Evolutionary conservation across 2,329 filamentous ascomycete genomes (phyloP).

Genomic region (Leptoxyphium fumago): DNA sequence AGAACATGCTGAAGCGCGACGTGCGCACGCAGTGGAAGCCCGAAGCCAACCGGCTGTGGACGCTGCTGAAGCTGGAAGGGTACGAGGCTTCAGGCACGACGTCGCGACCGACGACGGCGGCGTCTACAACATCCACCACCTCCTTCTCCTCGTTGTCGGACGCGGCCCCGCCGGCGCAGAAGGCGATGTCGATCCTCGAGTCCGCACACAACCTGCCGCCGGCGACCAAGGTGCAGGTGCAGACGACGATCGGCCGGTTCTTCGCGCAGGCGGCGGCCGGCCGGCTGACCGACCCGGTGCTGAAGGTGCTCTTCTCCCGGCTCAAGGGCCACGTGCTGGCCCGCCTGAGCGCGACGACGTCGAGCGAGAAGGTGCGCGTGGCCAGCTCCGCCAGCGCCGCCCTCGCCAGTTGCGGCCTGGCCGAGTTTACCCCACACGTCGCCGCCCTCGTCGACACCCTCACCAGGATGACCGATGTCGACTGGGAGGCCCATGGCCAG

Average conservation of each 20-base stretch:
- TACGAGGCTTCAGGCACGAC: constrained; percentile 28
- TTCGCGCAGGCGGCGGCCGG: constrained; percentile 37
- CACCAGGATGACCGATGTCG: constrained; percentile 48
- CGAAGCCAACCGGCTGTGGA: constrained; percentile 56
- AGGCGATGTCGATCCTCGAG: constrained; percentile 34
- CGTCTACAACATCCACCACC: neutral
- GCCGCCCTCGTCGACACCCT: constrained; percentile 56
- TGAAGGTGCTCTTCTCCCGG: constrained; percentile 54
- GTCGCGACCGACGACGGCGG: neutral
- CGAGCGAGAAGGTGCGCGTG: constrained; percentile 55
- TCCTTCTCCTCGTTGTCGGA: neutral
- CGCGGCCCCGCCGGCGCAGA: constrained; percentile 16
- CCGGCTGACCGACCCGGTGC: constrained; percentile 42
- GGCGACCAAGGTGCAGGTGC: constrained; percentile 28
- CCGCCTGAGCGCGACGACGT: constrained; percentile 49
- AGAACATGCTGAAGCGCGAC: constrained; percentile 70
- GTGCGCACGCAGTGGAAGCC: constrained; percentile 64
- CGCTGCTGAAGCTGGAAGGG: constrained; percentile 47
- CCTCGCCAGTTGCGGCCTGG: constrained; percentile 52
- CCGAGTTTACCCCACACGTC: constrained; percentile 58
- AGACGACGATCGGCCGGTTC: constrained; percentile 31
- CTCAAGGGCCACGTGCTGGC: constrained; percentile 51
- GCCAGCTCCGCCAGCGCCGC: constrained; percentile 55
- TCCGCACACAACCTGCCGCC: constrained; percentile 36
- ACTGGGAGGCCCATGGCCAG: constrained; percentile 48